Evolutionary conservation across 2,329 filamentous ascomycete genomes (phyloP).

Genomic region (Cladosporium austrohemisphaericum): DNA sequence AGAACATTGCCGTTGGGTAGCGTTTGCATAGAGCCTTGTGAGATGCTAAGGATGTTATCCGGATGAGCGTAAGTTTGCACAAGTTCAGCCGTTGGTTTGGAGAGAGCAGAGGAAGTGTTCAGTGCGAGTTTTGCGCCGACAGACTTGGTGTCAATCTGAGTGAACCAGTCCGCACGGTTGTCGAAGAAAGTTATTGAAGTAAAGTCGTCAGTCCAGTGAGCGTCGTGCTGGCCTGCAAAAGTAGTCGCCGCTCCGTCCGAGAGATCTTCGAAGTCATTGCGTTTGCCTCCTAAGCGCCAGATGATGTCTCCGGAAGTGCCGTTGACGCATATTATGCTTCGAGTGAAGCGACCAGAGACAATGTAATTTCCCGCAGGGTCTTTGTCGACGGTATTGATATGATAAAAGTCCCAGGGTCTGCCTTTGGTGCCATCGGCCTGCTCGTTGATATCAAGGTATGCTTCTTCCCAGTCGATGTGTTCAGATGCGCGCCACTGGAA

Average conservation of each 20-base stretch:
- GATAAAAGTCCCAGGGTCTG: conserved; percentile 52
- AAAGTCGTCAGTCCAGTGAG: conserved; percentile 36
- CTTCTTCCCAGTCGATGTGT: conserved; percentile 36
- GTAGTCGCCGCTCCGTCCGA: conserved; percentile 27
- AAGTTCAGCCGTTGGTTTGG: conserved; percentile 29
- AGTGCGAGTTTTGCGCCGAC: conserved; percentile 22
- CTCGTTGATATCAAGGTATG: conserved; percentile 36
- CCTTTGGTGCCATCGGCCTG: conserved; percentile 41
- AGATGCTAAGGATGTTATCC: conserved; percentile 37
- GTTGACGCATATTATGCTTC: conserved; percentile 44
- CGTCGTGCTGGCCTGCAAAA: conserved; percentile 34
- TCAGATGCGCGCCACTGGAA: conserved; percentile 49
- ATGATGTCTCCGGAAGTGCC: conserved; percentile 42
- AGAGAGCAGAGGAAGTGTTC: conserved; percentile 19
- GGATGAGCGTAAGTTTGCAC: conserved; percentile 25
- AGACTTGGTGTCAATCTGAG: conserved; percentile 19
- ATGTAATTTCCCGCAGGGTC: conserved; percentile 46
- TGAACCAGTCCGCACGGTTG: conserved; percentile 42
- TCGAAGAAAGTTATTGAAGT: conserved; percentile 37
- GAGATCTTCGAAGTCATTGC: conserved; percentile 35
- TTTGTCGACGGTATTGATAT: conserved; percentile 51
- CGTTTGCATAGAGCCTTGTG: conserved; percentile 51
- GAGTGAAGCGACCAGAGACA: conserved; percentile 43
- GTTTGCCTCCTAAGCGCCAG: conserved; percentile 48
- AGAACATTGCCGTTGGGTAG: conserved; percentile 45